Evolutionary conservation across 208 protist genomes (phyloP), one percentile per base, ranked within the genome.

Genomic region (Vickermania ingenoplastis): DNA sequence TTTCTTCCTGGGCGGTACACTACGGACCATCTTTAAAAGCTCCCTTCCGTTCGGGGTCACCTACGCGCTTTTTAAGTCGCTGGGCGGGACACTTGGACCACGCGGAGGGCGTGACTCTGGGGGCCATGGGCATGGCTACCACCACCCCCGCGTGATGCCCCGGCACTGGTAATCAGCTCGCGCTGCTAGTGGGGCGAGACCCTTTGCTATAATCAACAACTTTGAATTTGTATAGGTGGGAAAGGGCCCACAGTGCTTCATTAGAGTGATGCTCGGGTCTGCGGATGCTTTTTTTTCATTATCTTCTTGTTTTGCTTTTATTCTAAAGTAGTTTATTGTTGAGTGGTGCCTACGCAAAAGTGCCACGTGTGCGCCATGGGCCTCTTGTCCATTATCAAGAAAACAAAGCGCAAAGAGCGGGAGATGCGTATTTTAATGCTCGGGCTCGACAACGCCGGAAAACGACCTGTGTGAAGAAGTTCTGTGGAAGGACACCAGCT

Each of bases 341-440:
- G n/a, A n/a, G n/a, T n/a, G n/a, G n/a, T n/a, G n/a, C n/a, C n/a
- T n/a, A n/a, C n/a, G n/a, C n/a, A n/a, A n/a, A n/a, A n/a, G n/a
- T n/a, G n/a, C n/a, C n/a, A n/a, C n/a, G n/a, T n/a, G n/a, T n/a
- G 27, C 17, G 36, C 17, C 14, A 99, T 99, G 98, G 98, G 97
- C 1, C 74, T 99, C 27, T 74, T 99, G 14, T 97, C 95, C 14
- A 98, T 99, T 56, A 86, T 99, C 41, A 95, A 96, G 61, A 99
- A 99, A 71, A 86, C 98, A 3, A 99, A 99, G 75, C 73, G 91
- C 31, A 99, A 99, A 73, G 98, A 99, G 87, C 92, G 93, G 11
- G 97, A 99, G 73, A 98, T 99, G 87, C 91, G 98, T 45, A 84
- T 99, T 21, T 75, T 99, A 0, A 97, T 99, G 78, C 80, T 99